A percentile compares a stretch with the other conserved stretches of the same genome.
These are phyloP conservation scores for Pseudocercospora pini-densiflorae DNA, from an alignment of 2,329 filamentous ascomycete species.

Conservation along the genomic window DNA sequence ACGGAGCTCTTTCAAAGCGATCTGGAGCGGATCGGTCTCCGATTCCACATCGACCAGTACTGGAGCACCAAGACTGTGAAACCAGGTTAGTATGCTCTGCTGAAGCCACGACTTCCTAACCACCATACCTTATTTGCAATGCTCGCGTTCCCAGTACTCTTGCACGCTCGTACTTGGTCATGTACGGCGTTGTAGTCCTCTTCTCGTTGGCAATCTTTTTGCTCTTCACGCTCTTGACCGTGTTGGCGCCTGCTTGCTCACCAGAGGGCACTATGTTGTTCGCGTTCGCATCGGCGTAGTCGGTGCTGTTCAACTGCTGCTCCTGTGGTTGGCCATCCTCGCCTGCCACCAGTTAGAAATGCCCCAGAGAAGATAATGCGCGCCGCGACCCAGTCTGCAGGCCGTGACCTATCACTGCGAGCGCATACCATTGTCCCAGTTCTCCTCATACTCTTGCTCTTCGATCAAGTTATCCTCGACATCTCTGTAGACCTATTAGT, in stretches of 20 bases:
- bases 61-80: constrained; percentile 87
- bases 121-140: constrained; percentile 82
- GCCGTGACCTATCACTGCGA: background rate
- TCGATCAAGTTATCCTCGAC: constrained; percentile 45
- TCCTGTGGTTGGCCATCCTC: constrained; percentile 13
- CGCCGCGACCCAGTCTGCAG: background rate
- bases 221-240: constrained; percentile 64
- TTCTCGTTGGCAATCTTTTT: constrained; percentile 91
- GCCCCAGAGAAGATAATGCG: background rate
- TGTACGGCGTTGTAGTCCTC: constrained; percentile 92
- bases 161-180: constrained; percentile 99
- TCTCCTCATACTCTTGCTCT: constrained; percentile 60
- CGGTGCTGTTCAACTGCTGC: constrained; percentile 32
- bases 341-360: constrained; percentile 3
- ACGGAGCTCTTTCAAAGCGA: constrained; percentile 94
- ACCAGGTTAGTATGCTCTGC: constrained; percentile 8
- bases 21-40: constrained; percentile 96
- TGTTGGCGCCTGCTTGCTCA: constrained; percentile 51
- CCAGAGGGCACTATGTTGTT: constrained; percentile 54
- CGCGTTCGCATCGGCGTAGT: constrained; percentile 38
- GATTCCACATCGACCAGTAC: constrained; percentile 96
- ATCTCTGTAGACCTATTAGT: constrained; percentile 32
- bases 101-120: background rate
- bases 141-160: constrained; percentile 92
- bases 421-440: constrained; percentile 47